Evolutionary conservation across 805 yeast species (phyloP), one percentile per base, ranked within the genome.

Genomic region (Ogataea methanolica): DNA sequence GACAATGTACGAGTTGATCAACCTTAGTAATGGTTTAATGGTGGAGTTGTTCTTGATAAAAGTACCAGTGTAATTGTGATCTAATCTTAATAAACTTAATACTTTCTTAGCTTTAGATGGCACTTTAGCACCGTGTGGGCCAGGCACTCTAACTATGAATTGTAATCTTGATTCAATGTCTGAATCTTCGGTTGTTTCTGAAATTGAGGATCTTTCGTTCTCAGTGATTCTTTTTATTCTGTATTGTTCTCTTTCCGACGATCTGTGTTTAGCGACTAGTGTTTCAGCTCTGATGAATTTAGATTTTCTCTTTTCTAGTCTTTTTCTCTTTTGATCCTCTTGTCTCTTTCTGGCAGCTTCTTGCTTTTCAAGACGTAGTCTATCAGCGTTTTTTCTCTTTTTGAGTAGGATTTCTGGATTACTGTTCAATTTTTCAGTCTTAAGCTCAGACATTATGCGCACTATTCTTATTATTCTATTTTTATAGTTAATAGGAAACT

Each of bases 301-400:
- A 46, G 75, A 71, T 53, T 72, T 71, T 46, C 70, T 68, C 51
- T 72, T 69, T 50, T 69, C 65, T 45, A 64, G 67, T 53, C 72
- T 75, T 62, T 71, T 72, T 53, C 66, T 67, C 50, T 73, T 68
- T 52, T 70, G 72, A 42, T 70, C 74, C 46, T 73, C 74, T 39
- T 69, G 71, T 64, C 76, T 79, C 57, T 72, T 68, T 52, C 73
- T 73, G 15, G 83, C 82, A 46, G 75, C 74, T 54, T 83, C 86
- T 65, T 85, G 92, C 61, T 83, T 86, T 64, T 83, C 87, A 45
- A 85, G 58, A 64, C 90, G 77, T 55, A 82, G 72, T 65, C 85
- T 73, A 64, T 86, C 92, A 50, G 84, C 85, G 61, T 84, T 79
- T 71, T 85, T 87, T 69, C 95, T 80, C 72, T 86, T 87, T 61